phyloP scores from a whole-genome alignment of 2,329 filamentous ascomycete species.

The Chaetomium strumarium region DNA sequence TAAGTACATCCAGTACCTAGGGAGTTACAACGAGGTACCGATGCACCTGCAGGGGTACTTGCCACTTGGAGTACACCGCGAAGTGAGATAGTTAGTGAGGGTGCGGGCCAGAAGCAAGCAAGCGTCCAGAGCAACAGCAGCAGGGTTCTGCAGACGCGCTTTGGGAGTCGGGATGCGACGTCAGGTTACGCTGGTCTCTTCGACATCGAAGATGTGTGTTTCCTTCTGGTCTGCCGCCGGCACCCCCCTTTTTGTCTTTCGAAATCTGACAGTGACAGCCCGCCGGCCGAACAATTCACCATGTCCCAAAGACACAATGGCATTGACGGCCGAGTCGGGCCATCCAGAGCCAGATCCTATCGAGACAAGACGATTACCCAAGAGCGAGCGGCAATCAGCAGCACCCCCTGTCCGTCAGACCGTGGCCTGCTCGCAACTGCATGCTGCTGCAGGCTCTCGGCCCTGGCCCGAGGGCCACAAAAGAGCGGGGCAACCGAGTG shows the following conservation, averaged over 20 bases:
- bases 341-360: too few relatives aligned
- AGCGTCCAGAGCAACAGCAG: constrained; percentile 11
- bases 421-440: constrained; percentile 12
- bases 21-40: constrained; percentile 26
- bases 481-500: constrained; percentile 11
- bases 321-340: not conserved
- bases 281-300: not conserved
- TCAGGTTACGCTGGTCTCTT: not conserved
- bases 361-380: not conserved
- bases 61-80: not conserved
- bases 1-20: constrained; percentile 23
- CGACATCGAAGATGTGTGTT: not conserved
- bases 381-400: not conserved
- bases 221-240: not conserved
- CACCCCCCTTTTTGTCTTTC: not conserved
- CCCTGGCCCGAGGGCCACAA: constrained; percentile 14
- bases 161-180: constrained; percentile 20
- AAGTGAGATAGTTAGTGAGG: not conserved
- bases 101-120: constrained; percentile 6
- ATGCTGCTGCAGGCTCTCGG: constrained; percentile 10
- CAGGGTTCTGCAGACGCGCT: constrained; percentile 17
- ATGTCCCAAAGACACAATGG: not conserved
- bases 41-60: constrained; percentile 24
- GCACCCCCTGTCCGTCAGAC: constrained; percentile 7
- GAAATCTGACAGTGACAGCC: not conserved